phyloP scores from a whole-genome alignment of 2,329 filamentous ascomycete species.

The Fusarium sp. region DNA sequence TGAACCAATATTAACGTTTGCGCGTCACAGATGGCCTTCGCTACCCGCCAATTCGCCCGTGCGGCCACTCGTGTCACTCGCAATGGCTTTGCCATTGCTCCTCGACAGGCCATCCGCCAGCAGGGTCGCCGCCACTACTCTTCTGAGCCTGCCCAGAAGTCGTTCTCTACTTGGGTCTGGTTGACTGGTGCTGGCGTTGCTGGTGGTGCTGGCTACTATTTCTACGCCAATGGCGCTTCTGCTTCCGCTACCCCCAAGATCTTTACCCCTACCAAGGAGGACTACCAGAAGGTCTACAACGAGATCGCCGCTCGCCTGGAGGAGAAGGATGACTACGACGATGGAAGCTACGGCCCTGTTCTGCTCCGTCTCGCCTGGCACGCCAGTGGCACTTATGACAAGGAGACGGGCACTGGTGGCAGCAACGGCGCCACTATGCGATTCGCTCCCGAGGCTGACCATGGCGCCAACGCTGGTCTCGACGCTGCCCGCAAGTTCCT shows the following conservation, averaged over 20 bases:
- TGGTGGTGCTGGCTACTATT: slow-evolving; percentile 72
- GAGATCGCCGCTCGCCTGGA: slow-evolving; percentile 81
- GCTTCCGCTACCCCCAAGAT: slow-evolving; percentile 60
- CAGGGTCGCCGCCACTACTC: slow-evolving; percentile 83
- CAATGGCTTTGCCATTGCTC: slow-evolving; percentile 66
- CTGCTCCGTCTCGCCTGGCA: slow-evolving; percentile 94
- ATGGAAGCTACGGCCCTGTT: slow-evolving; percentile 94
- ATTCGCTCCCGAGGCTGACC: slow-evolving; percentile 86
- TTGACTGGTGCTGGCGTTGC: slow-evolving; percentile 66
- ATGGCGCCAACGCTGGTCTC: slow-evolving; percentile 94
- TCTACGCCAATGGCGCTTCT: slow-evolving; percentile 65
- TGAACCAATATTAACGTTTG: slow-evolving; percentile 17
- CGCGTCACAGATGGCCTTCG: slow-evolving; percentile 49
- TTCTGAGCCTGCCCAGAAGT: slow-evolving; percentile 67
- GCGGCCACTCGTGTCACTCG: slow-evolving; percentile 66
- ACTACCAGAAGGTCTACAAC: slow-evolving; percentile 97
- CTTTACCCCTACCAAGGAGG: slow-evolving; percentile 79
- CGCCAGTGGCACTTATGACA: slow-evolving; percentile 90
- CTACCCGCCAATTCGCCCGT: slow-evolving; percentile 65
- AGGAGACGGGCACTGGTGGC: slow-evolving; percentile 85
- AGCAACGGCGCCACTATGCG: slow-evolving; percentile 98
- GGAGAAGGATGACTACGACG: slow-evolving; percentile 94
- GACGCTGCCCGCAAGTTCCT: slow-evolving; percentile 89
- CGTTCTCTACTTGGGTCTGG: slow-evolving; percentile 62
- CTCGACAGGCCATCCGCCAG: slow-evolving; percentile 76